Percentiles rank a stretch among this genome's conserved stretches.
Conservation (phyloP, 495 filamentous ascomycete species). For the Podospora tetraspora region DNA sequence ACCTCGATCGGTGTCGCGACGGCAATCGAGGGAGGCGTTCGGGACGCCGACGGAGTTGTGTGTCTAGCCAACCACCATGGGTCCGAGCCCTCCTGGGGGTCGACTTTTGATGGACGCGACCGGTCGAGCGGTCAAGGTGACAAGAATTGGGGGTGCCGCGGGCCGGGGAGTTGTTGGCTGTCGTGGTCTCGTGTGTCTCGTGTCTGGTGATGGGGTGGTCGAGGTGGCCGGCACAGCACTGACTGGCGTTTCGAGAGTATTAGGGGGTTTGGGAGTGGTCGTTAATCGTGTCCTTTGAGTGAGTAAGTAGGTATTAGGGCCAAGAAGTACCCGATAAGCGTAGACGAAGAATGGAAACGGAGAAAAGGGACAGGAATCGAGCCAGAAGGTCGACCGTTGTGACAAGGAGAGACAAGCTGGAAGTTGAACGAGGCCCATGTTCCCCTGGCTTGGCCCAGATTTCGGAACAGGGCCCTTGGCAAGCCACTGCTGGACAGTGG, state of each 20-base stretch:
- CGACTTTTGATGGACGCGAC: background rate
- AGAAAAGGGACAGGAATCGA: background rate
- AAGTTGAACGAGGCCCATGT: background rate
- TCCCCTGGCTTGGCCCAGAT: background rate
- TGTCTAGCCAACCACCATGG: slow-evolving; percentile 6
- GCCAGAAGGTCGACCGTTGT: background rate
- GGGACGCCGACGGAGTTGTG: slow-evolving; percentile 3
- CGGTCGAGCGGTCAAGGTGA: background rate
- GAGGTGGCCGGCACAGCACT: background rate
- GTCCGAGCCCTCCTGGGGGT: background rate
- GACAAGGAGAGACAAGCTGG: background rate
- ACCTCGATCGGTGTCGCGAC: slow-evolving; percentile 6
- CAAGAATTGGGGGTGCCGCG: background rate
- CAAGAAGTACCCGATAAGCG: background rate
- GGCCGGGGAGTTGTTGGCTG: no score
- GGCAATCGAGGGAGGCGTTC: background rate
- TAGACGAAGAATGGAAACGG: background rate
- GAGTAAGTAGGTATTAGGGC: background rate
- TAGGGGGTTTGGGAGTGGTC: background rate
- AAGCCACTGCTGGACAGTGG: background rate
- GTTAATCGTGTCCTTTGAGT: background rate
- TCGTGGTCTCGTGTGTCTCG: background rate
- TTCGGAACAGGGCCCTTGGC: background rate
- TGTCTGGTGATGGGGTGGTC: background rate
- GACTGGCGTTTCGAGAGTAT: background rate